Evolutionary conservation across 1,284 basidiomycete genomes (phyloP).

Genomic region (Leccinum ponderosum): DNA sequence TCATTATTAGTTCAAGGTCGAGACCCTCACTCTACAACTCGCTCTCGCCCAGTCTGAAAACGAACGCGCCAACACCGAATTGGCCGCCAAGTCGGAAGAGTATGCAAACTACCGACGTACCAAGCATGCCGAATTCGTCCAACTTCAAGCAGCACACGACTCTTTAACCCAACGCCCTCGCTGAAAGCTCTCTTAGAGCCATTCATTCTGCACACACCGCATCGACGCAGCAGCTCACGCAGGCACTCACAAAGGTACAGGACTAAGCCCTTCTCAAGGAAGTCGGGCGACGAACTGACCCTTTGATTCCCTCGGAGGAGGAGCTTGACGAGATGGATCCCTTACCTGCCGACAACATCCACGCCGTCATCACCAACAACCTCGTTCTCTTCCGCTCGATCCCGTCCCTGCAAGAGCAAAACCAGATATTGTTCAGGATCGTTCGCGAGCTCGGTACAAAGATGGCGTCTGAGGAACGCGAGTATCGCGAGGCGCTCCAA

Average conservation of each 20-base stretch:
- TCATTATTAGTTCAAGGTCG: conserved; percentile 62
- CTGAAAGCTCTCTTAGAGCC: conserved; percentile 64
- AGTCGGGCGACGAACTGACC: conserved; percentile 79
- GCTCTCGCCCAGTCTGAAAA: conserved; percentile 70
- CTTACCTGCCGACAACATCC: conserved; percentile 57
- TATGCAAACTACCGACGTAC: conserved; percentile 69
- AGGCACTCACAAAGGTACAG: conserved; percentile 68
- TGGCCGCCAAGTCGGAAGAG: conserved; percentile 67
- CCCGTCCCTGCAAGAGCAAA: conserved; percentile 83
- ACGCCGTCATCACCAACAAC: conserved; percentile 85
- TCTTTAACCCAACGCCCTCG: conserved; percentile 59
- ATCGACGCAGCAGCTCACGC: conserved; percentile 67
- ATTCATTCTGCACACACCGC: conserved; percentile 68
- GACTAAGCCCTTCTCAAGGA: conserved; percentile 64
- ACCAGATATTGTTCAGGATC: conserved; percentile 84
- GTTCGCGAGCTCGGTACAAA: conserved; percentile 78
- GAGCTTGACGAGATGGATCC: conserved; percentile 56
- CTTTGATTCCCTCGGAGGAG: conserved; percentile 72
- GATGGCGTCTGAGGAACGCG: conserved; percentile 76
- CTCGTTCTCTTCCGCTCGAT: conserved; percentile 89
- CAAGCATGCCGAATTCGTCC: conserved; percentile 74
- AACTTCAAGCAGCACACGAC: conserved; percentile 72
- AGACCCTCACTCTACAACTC: conserved; percentile 78
- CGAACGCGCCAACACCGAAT: conserved; percentile 65
- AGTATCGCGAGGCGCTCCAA: conserved; percentile 55